Evolutionary conservation across 768 basidiomycete genomes (phyloP), one percentile per base, ranked within the genome.

Genomic region (Russula earlei): DNA sequence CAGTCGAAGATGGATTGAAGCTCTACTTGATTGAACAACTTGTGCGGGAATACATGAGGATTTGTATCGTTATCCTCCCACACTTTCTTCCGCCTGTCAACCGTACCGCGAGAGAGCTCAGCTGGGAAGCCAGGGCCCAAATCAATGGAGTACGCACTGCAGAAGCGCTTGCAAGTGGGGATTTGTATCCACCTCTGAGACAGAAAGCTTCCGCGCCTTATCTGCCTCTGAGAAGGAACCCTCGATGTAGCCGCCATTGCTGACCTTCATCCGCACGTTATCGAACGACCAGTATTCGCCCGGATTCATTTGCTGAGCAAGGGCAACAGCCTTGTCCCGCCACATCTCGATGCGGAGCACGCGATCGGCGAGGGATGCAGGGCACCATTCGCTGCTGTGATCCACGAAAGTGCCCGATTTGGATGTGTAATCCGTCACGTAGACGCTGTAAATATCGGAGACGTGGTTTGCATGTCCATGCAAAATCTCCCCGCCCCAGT

Each of bases 291-390:
- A 62, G 33, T 54, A 57, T 12, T 62, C 62, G 59, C 62, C 62
- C 36, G 62, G 55, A n/a, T 54, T 54, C 62, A 62, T 62, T 14
- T 24, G 40, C 52, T 49, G 38, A 8, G 38, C 59, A 3, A 62
- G 44, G 4, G 36, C 24, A 12, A 50, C 59, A 19, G 62, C 62
- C 29, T 54, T 34, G 14, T 24, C 59, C 17, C 58, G 54, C 62
- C 62, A 62, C 50, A 62, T 62, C 45, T 62, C 62, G 31, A 62
- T 58, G 29, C 58, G 55, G 15, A 62, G 55, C n/a, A 54, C 55
- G 24, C 52, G 56, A 17, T 61, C 46, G 15, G 55, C 52, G 11
- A 62, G 45, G 34, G 50, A 49, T 5, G 24, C 38, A 12, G 59
- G 59, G 25, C 59, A 62, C 62, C 62, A 61, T 22, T 52, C 56